Base-by-base conservation (phyloP, 345 rosid genomes). In the Hypericum perforatum region DNA sequence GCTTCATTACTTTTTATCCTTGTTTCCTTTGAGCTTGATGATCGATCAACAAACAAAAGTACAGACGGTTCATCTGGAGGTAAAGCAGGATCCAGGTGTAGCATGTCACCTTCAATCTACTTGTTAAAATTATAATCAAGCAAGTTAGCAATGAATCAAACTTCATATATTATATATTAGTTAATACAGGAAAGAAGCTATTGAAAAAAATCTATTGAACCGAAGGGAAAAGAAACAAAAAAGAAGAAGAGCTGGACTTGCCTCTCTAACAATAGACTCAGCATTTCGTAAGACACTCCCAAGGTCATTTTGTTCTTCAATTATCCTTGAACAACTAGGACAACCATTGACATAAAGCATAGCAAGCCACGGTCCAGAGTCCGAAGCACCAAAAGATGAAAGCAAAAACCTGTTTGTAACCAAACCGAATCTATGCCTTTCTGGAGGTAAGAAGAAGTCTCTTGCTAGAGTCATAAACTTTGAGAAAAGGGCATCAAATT, bases 11-110 rank as follows among this genome's bases (percentile, higher is more conserved):
- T 73, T 60, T 69, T 75, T 56, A 66, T 69, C 67, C 82, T 82
- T 45, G 66, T 73, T 62, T 81, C 80, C 65, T 63, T 60, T 16
- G 70, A 72, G 43, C 70, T 76, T 32, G 83, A 72, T 56, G 78
- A 83, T 76, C 95, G 82, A 66, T 88, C 98, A 62, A 92, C 85
- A 66, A 92, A 82, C 43, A 92, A 81, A 65, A 92, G 74, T 41
- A 83, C 56, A 0, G 94, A 92, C 14, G 95, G 86, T 73, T 76
- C 73, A 65, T 74, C 70, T 74, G 79, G 73, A 53, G 94, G 86
- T 56, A 91, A 70, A 62, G 68, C 68, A 43, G 70, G 70, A 60
- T 70, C 76, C 54, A 68, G 54, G 65, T 77, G 75, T 56, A 67
- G 77, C 53, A 67, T 73, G 57, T 77, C 63, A 45, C 68, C 72